Evolutionary conservation across 768 basidiomycete species (phyloP), one percentile per base, ranked within the genome.

Genomic region (Auricularia cornea): DNA sequence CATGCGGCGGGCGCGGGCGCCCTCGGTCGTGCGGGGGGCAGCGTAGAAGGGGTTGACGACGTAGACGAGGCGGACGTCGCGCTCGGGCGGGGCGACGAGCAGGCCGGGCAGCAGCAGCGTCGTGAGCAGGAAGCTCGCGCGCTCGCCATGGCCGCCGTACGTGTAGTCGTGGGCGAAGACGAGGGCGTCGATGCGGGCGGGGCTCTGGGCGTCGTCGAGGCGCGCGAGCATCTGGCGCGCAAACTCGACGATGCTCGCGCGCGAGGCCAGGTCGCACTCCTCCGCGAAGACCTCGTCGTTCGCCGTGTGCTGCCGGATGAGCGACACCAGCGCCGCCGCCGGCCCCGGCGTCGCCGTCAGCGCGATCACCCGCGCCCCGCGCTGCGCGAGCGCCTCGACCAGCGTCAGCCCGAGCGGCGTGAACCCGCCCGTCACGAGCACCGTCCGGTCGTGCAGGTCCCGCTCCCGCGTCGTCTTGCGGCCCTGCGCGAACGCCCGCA

Each of bases 31-130:
- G 65, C 67, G 66, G 14, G 69, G 68, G 14, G 94, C 92, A 2
- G 92, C 87, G 68, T 96, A 97, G 68, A 92, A 92, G 2, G 93
- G 93, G 64, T 94, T 93, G 70, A 95, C 82, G 44, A 94, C 79
- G 62, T 86, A 87, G 71, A 98, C 78, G 66, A 97, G 83, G n/a
- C 94, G 88, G 48, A 97, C 92, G 66, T 94, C 91, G 38, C 94
- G 82, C 71, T 94, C 94, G n/a, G 82, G 79, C 0, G 94, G 93
- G 0, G 90, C 88, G 29, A 89, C 84, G 18, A 97, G 84, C 3
- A 96, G 77, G 31, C 83, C 79, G 2, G 94, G 93, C 0, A 96
- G 81, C 0, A 97, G 80, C 5, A 91, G 78, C 1, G 92, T 94
- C 6, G 83, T 79, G 4, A 94, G 80, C 62, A 94, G 76, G 75